Evolutionary conservation across 192 early-diverging fungal genomes (phyloP), one percentile per base, ranked within the genome.

Genomic region (Coemansia sp.): DNA sequence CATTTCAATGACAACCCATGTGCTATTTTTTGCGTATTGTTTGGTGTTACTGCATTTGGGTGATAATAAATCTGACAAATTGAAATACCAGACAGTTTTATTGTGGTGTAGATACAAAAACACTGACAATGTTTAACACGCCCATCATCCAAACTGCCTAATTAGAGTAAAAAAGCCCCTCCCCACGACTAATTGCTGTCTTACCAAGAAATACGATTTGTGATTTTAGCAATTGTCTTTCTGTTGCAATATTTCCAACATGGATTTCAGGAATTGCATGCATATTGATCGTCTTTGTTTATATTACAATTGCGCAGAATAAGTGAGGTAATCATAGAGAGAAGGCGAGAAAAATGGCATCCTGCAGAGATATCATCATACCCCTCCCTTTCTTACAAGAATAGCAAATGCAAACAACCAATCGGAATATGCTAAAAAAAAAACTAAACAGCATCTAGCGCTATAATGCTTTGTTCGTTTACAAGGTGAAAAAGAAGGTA

Each of bases 251-350:
- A 23, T 8, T 28, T 21, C 3, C 16, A 18, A 15, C 43, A 26
- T 12, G 21, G 48, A 51, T 51, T 23, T 3, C 30, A 18, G 4
- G 31, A 2, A 57, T 57, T 0, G 7, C 30, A 34, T 34, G 31
- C 31, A 57, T 33, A 57, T 57, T 18, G 55, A 57, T 57, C 18
- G 30, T n/a, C 29, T 15, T 57, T n/a, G 55, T 34, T 57, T 57
- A 12, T 21, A 57, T 33, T 53, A 26, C 25, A 16, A 26, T 13
- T 23, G 23, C 25, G 55, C 29, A 57, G 31, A 21, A 57, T 15
- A 18, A 12, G 25, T 2, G 48, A 9, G 12, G 39, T 2, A 3
- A 13, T 8, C 7, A 16, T 26, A 26, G 48, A 15, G 1, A 51
- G 10, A 40, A 40, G 16, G 39, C 16, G 37, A 26, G n/a, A 57